Conservation (phyloP, 495 filamentous ascomycete species). For the Xylaria cubensis region DNA sequence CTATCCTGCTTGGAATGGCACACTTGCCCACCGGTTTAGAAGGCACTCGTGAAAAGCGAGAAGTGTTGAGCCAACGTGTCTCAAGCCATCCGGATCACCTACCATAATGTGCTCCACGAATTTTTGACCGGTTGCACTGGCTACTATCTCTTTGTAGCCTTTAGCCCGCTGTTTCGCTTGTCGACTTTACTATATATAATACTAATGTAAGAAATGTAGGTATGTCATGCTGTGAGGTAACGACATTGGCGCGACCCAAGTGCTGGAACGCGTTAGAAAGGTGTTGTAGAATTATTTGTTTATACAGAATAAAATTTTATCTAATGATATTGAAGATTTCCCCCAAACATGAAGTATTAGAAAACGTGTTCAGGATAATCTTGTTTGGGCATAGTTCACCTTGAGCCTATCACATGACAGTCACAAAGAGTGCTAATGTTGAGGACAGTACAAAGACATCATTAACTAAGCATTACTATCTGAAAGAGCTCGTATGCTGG, state of each 20-base stretch:
- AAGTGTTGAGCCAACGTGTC: conserved; percentile 8
- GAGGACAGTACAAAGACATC: no score
- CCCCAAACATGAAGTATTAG: neutral
- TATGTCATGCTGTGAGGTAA: conserved; percentile 11
- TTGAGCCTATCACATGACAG: neutral
- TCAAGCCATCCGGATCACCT: neutral
- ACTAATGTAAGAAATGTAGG: conserved; percentile 28
- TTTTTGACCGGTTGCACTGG: neutral
- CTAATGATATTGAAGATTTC: neutral
- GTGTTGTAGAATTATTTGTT: neutral
- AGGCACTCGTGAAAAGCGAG: conserved; percentile 6
- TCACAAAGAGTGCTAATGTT: no score
- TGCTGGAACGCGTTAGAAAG: conserved; percentile 37
- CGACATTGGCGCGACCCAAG: conserved; percentile 37
- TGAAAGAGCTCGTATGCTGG: neutral
- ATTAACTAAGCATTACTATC: neutral
- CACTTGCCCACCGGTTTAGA: conserved; percentile 32
- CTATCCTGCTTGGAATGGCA: conserved; percentile 50
- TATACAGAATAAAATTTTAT: neutral
- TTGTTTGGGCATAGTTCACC: neutral
- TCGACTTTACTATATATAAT: conserved; percentile 33
- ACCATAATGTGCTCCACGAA: neutral
- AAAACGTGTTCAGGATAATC: neutral
- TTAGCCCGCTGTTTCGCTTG: neutral
- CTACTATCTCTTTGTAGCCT: neutral